Evolutionary conservation across 2,329 filamentous ascomycete genomes (phyloP).

Genomic region (Zymoseptoria crescenta): DNA sequence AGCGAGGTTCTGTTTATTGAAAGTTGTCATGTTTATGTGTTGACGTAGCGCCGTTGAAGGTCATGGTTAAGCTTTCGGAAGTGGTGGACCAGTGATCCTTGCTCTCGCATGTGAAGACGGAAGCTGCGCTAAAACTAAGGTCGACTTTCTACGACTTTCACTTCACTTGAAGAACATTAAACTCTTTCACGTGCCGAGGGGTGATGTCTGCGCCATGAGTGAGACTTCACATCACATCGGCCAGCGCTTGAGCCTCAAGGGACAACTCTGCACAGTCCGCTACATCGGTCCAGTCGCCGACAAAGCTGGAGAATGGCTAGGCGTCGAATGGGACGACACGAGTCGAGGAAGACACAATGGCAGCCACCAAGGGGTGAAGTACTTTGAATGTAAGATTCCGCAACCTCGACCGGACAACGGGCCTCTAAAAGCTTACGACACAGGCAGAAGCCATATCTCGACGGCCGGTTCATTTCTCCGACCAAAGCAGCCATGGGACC

Average conservation of each 20-base stretch:
- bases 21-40: background rate
- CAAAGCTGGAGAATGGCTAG: constrained; percentile 75
- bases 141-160: background rate
- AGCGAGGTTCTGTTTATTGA: background rate
- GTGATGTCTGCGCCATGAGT: background rate
- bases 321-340: constrained; percentile 93
- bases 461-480: constrained; percentile 83
- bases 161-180: background rate
- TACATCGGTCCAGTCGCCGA: constrained; percentile 71
- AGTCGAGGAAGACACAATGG: constrained; percentile 85
- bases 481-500: constrained; percentile 62
- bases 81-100: background rate
- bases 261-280: constrained; percentile 72
- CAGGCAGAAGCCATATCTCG: constrained; percentile 55
- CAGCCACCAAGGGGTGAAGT: constrained; percentile 66
- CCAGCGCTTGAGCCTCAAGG: constrained; percentile 72
- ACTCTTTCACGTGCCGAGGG: background rate
- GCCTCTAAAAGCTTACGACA: constrained; percentile 21
- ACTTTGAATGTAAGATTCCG: constrained; percentile 65
- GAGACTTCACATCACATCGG: constrained; percentile 35
- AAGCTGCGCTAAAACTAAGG: background rate
- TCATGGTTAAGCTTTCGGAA: background rate
- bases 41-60: background rate
- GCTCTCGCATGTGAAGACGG: background rate
- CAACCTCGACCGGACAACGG: constrained; percentile 4